Base-by-base conservation (phyloP, 345 rosid species). In the Bruguiera parviflora region DNA sequence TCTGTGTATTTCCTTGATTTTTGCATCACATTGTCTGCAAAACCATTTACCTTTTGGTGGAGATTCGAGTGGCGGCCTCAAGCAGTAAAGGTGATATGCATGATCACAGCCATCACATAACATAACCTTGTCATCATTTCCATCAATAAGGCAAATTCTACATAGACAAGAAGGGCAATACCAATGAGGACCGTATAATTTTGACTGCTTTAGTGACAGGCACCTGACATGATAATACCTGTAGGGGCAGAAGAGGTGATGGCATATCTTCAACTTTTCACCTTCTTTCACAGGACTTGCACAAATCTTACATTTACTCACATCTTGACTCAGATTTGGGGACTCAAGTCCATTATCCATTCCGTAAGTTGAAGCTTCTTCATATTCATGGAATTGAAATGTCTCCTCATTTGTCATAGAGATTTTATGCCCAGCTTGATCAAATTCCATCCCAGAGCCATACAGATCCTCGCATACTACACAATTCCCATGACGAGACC, bases 151-250 rank as follows among this genome's bases (percentile, higher is more conserved):
- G 86, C 99, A 95, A 35, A 68, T 66, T 77, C 93, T 81, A 69
- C 99, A 95, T 29, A 92, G 72, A 80, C 99, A 95, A 24, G 98
- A 90, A 28, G 99, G 96, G 77, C 99, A 95, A 70, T 86, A 90
- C 99, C 99, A 95, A 59, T 71, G 73, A 51, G 82, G 81, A 69
- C 96, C 88, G 37, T 82, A 81, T 8, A 78, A 69, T 76, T 81
- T 81, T 61, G 88, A 74, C 80, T 87, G 94, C 80, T 80, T 85
- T 0, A 53, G 65, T 15, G 96, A 88, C 77, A 95, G 75, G 84
- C 99, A 95, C 71, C 96, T 85, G 62, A 66, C 82, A 74, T 92
- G 99, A 78, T 85, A 95, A 71, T 83, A 83, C 82, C 85, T 87
- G 73, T 71, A 67, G 15, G 83, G 80, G 70, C 99, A 95, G 73